These are phyloP conservation scores for Candida stauntonica DNA, from an alignment of 805 yeast species.

Conservation along the genomic window DNA sequence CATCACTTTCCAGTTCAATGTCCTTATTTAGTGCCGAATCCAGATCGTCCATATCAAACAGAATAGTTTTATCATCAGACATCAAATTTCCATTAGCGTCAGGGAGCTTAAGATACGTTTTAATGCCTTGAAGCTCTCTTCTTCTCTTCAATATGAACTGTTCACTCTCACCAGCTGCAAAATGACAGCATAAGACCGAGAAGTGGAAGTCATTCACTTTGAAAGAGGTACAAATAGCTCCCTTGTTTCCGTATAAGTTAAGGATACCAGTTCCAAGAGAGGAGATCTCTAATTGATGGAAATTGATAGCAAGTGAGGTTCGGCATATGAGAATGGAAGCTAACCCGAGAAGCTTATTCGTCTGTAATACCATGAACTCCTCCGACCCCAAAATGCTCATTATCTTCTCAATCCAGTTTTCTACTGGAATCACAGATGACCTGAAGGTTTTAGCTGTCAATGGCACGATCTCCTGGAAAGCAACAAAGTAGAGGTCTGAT, in stretches of 20 bases:
- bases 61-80: constrained; percentile 22
- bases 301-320: constrained; percentile 31
- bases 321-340: constrained; percentile 42
- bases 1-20: constrained; percentile 15
- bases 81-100: constrained; percentile 22
- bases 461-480: constrained; percentile 49
- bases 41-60: constrained; percentile 29
- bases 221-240: constrained; percentile 46
- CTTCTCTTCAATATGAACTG: constrained; percentile 36
- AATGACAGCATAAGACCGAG: constrained; percentile 46
- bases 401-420: constrained; percentile 31
- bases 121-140: constrained; percentile 41
- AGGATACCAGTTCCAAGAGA: constrained; percentile 55
- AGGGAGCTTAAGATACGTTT: constrained; percentile 27
- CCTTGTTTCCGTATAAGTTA: constrained; percentile 59
- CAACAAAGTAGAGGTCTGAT: constrained; percentile 38
- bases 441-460: constrained; percentile 36
- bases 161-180: constrained; percentile 45
- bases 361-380: constrained; percentile 35
- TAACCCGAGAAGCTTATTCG: constrained; percentile 49
- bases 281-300: constrained; percentile 35
- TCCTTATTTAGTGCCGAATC: constrained; percentile 10
- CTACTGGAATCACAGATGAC: constrained; percentile 31
- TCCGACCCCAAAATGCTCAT: constrained; percentile 17
- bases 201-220: constrained; percentile 30